Base-by-base conservation (phyloP, 176 grass and related monocot genomes). In the Dendrocalamus sinicus region DNA sequence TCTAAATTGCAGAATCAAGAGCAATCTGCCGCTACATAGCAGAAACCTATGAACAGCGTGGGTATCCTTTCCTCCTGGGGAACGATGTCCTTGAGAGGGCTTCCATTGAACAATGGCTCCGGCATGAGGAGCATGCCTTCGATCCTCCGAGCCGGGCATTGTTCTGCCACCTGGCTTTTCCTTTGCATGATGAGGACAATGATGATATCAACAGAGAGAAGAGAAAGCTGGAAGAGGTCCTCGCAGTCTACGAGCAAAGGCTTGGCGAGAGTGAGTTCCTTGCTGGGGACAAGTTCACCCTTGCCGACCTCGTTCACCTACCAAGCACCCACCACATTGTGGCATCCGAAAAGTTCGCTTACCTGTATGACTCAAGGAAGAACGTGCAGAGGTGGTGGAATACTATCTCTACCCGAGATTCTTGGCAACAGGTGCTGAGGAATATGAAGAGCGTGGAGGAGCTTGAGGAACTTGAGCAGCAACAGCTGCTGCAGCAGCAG, bases 51-150 rank as follows among this genome's bases (percentile, higher is more conserved):
- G 61, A 89, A 50, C 73, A 88, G 15, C 84, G 55, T 39, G 95
- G 95, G 15, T 92, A 90, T 83, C 82, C 70, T 82, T 95, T 89
- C 80, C 93, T 98, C 28, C 85, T 98, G 24, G 95, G 95, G 57
- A 88, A 86, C 41, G 95, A 98, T 86, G 85, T 92, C 57, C 93
- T 95, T 0, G 95, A 98, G 67, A 92, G 95, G 88, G 95, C 91
- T 61, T 95, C 88, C 40, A 95, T 98, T n/a, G 95, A 98, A 83
- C 93, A 98, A 83, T 98, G 95, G 95, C 93, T 98, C 40, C 83
- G 92, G 70, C 84, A 90, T 35, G 95, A 98, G 90, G 93, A 98
- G 87, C 93, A 95, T 26, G 91, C 91, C 45, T 98, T 98, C 41
- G 86, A 98, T 60, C 95, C 95, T 10, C 91, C 93, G 0, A 98